A percentile compares a stretch with the other conserved stretches of the same genome.
Evolutionary conservation across 371 early-diverging fungal genomes (phyloP).

Genomic region (Quaeritorhiza haematococci): DNA sequence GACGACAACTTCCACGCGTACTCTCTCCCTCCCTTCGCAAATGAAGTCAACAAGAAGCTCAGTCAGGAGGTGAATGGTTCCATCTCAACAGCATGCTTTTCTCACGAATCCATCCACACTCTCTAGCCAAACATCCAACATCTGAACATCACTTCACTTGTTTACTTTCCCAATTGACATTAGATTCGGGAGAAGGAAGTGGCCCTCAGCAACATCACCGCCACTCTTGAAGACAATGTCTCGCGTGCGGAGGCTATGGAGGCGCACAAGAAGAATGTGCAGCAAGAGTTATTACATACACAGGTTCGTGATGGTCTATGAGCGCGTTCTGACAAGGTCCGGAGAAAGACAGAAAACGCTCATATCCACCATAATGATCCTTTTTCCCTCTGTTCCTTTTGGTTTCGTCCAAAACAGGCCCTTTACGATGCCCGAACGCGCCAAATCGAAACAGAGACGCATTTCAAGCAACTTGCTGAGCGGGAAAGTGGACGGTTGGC

Average conservation of each 20-base stretch:
- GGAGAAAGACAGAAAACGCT: too few species aligned
- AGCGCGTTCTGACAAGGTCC: too few species aligned
- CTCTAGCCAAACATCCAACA: background rate
- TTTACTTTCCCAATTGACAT: background rate
- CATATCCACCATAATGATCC: too few species aligned
- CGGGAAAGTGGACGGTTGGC: constrained; percentile 42
- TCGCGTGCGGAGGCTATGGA: constrained; percentile 36
- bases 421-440: constrained; percentile 46
- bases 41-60: constrained; percentile 36
- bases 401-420: constrained; percentile 19
- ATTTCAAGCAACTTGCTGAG: constrained; percentile 49
- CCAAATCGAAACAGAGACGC: constrained; percentile 53
- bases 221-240: constrained; percentile 38
- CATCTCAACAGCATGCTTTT: background rate
- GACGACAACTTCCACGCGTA: constrained; percentile 34
- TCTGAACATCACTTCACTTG: background rate
- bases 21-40: constrained; percentile 45
- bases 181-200: constrained; percentile 34
- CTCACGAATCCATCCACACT: background rate
- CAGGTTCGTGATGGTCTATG: too few species aligned
- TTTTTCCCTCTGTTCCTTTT: too few species aligned
- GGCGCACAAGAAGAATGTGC: constrained; percentile 47
- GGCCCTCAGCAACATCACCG: constrained; percentile 22
- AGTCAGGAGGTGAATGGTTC: constrained; percentile 22
- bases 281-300: constrained; percentile 43